Base-by-base conservation (phyloP, 1,284 basidiomycete genomes). In the Mycocalia duriaeana region DNA sequence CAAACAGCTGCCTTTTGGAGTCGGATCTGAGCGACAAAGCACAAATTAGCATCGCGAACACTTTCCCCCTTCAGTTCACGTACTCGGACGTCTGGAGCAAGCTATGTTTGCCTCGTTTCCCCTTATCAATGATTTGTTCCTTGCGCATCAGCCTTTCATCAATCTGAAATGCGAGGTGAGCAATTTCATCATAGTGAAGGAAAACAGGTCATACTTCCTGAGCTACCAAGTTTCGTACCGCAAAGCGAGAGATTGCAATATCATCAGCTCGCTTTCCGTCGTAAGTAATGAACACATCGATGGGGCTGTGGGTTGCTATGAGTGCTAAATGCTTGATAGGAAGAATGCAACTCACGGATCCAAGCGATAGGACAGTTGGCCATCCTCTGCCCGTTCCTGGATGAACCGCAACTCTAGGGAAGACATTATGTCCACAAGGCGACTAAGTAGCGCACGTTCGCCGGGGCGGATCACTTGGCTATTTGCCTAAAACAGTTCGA, bases 271-370 rank as follows among this genome's bases (percentile, higher is more conserved):
- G 77, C 67, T 93, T 96, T 14, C 91, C 93, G 42, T 97, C 95
- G 59, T 96, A 99, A 20, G 93, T 94, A 42, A 95, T 79, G 62
- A 98, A 98, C 24, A 94, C 89, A 62, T 99, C 96, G 49, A 99
- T 84, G 2, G 94, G 88, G n/a, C 92, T 94, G 26, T 45, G 43
- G n/a, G n/a, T n/a, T n/a, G n/a, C n/a, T n/a, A n/a, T n/a, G n/a
- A n/a, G n/a, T n/a, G n/a, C n/a, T n/a, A n/a, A n/a, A n/a, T n/a
- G n/a, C n/a, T n/a, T n/a, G n/a, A n/a, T n/a, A n/a, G n/a, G 36
- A 22, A n/a, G 25, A 20, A 22, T 31, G 49, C 11, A 14, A 53
- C 91, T 59, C 59, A 95, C 94, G 96, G 96, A 54, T 99, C 94
- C 25, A 99, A 80, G 45, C 91, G 79, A 71, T 95, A 98, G 47